Evolutionary conservation across 495 filamentous ascomycete species (phyloP), one percentile per base, ranked within the genome.

Genomic region (Articulospora tetracladia): DNA sequence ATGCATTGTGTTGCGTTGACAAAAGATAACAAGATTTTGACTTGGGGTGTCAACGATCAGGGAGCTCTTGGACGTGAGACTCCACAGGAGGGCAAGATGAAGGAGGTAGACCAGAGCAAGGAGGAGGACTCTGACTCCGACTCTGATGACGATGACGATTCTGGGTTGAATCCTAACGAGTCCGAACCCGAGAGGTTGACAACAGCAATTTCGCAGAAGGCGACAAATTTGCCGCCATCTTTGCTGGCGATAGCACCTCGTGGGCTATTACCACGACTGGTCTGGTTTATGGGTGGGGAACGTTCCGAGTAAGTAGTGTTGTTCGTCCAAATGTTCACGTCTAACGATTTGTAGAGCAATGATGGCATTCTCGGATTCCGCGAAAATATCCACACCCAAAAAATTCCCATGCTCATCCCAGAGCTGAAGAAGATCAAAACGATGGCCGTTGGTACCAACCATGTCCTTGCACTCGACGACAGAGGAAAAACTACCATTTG

Each of bases 11-110:
- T 82, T 55, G 86, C 83, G 10, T 75, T 91, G 1, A 89, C 87
- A 13, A 69, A 77, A 8, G 82, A 89, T 61, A 86, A 86, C 67
- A 76, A 77, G 62, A 81, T 91, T 51, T 73, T 85, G 32, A 87
- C 86, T 1, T 91, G 87, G 87, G 87, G 87, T 59, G 85, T 88
- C 57, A 91, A 90, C 62, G 83, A 88, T 61, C 77, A 87, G 58
- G 80, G 81, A 48, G 86, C 86, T 25, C 76, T 91, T 17, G 87
- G 87, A 12, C 79, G 87, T 34, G 76, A 82, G 58, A 87, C 86
- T 10, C 68, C 73, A 34, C 77, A 78, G 70, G 78, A 77, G 15
- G 77, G 76, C n/a, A 75, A 77, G 49, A 67, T 83, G 52, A 79
- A 76, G 47, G 79, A 83, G 39, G 68, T 76, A 23, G 75, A 77